These are phyloP conservation scores for Thalassiosira exigua DNA, from an alignment of 352 stramenopile species.

Conservation along the genomic window DNA sequence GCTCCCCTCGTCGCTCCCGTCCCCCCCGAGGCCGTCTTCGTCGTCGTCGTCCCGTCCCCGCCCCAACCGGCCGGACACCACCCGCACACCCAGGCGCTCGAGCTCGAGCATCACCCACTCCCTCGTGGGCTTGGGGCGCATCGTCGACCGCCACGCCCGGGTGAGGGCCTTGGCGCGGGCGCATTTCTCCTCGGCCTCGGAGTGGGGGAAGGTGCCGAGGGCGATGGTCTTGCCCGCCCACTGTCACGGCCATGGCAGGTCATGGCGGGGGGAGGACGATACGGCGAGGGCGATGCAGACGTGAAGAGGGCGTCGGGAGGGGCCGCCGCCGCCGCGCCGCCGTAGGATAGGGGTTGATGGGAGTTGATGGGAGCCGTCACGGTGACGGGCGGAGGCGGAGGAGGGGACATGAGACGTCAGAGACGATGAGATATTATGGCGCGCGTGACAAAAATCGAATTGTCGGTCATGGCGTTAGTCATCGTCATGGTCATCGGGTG, in stretches of 20 bases:
- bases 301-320: slow-evolving; percentile 43
- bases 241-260: slow-evolving; percentile 38
- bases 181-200: slow-evolving; percentile 85
- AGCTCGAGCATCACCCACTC: slow-evolving; percentile 87
- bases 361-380: not conserved
- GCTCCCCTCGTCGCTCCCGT: slow-evolving; percentile 8
- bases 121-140: slow-evolving; percentile 82
- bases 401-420: not conserved
- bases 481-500: slow-evolving; percentile 37
- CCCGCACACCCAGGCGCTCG: slow-evolving; percentile 76
- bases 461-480: not conserved
- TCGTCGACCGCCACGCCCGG: slow-evolving; percentile 81
- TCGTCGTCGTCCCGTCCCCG: slow-evolving; percentile 73
- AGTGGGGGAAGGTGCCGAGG: slow-evolving; percentile 79
- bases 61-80: slow-evolving; percentile 76
- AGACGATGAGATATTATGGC: too few relatives aligned
- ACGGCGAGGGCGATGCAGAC: not conserved
- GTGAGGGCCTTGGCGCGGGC: slow-evolving; percentile 81
- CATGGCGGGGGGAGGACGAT: not conserved
- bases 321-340: slow-evolving; percentile 71
- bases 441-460: slow-evolving; percentile 1
- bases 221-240: slow-evolving; percentile 86
- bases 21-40: slow-evolving; percentile 35
- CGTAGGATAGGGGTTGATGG: slow-evolving; percentile 66
- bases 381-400: not conserved